Evolutionary conservation across 805 yeast species (phyloP).

Genomic region (Ogataea dorogensis): DNA sequence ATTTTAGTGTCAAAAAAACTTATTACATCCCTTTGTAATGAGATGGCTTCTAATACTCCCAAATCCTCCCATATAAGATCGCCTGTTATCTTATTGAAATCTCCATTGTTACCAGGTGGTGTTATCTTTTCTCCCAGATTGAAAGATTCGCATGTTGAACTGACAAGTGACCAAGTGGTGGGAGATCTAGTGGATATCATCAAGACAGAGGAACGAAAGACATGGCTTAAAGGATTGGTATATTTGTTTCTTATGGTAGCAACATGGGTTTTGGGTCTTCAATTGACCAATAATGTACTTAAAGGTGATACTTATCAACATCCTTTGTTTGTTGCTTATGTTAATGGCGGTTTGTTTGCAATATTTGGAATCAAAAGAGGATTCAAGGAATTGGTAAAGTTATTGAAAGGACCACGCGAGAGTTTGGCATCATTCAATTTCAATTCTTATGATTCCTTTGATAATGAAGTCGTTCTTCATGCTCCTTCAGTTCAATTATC

Average conservation of each 20-base stretch:
- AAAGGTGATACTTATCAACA: slow-evolving; percentile 48
- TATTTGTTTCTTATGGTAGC: slow-evolving; percentile 41
- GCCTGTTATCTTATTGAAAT: slow-evolving; percentile 22
- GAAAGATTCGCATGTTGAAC: slow-evolving; percentile 9
- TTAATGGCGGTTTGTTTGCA: slow-evolving; percentile 47
- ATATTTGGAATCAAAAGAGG: slow-evolving; percentile 45
- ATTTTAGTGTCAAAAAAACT: neutral
- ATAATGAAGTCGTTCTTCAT: slow-evolving; percentile 13
- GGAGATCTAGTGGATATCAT: slow-evolving; percentile 34
- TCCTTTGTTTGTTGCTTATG: slow-evolving; percentile 46
- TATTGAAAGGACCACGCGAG: slow-evolving; percentile 6
- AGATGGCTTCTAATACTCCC: slow-evolving; percentile 5
- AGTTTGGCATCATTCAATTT: neutral
- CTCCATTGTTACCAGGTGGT: slow-evolving; percentile 16
- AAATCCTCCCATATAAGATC: slow-evolving; percentile 14
- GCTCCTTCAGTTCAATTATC: slow-evolving; percentile 27
- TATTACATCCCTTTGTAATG: slow-evolving; percentile 1
- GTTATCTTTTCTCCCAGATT: slow-evolving; percentile 19
- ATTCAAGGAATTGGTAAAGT: neutral
- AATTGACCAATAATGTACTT: slow-evolving; percentile 47
- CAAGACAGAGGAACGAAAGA: slow-evolving; percentile 37
- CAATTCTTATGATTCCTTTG: slow-evolving; percentile 5
- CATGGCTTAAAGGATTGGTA: slow-evolving; percentile 44
- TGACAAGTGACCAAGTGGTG: slow-evolving; percentile 25
- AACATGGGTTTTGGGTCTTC: slow-evolving; percentile 50